phyloP scores from a whole-genome alignment of 306 rosid genomes.

The Cicer cuneatum region DNA sequence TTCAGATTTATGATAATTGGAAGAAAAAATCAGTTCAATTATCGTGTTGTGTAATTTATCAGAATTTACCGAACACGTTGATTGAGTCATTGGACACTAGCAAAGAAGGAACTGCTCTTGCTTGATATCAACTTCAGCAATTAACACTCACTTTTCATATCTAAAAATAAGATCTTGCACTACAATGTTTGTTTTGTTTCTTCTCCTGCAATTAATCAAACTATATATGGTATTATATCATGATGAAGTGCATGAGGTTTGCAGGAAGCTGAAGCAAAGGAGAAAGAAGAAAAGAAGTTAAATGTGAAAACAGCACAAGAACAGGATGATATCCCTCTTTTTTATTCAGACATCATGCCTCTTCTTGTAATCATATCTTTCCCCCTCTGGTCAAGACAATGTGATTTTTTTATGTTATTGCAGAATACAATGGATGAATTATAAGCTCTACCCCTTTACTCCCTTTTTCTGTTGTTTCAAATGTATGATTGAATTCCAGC shows the following conservation, averaged over 20 bases:
- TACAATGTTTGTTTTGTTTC: not conserved
- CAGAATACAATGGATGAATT: not conserved
- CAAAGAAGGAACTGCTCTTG: too few relatives aligned
- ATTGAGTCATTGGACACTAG: too few relatives aligned
- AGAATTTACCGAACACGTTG: too few relatives aligned
- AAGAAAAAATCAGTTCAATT: too few relatives aligned
- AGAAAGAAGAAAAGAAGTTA: slow-evolving; percentile 67
- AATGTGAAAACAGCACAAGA: slow-evolving; percentile 41
- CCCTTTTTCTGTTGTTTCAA: not conserved
- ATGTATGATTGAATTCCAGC: slow-evolving; percentile 1
- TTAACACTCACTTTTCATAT: not conserved
- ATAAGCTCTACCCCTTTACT: not conserved
- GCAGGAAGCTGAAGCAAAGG: slow-evolving; percentile 76
- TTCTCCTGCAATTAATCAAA: not conserved
- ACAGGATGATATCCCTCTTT: slow-evolving; percentile 78
- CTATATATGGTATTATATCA: slow-evolving; percentile 11
- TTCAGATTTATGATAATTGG: too few relatives aligned
- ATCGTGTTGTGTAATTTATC: too few relatives aligned
- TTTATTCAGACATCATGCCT: slow-evolving; percentile 93
- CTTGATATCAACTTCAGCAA: slow-evolving; percentile 1
- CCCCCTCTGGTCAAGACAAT: not conserved
- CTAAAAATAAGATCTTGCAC: not conserved
- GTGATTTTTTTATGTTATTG: not conserved
- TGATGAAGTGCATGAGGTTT: slow-evolving; percentile 40
- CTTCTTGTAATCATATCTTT: slow-evolving; percentile 69